phyloP scores from a whole-genome alignment of 108 stramenopile species.

The Pseudonitzschia pungens region DNA sequence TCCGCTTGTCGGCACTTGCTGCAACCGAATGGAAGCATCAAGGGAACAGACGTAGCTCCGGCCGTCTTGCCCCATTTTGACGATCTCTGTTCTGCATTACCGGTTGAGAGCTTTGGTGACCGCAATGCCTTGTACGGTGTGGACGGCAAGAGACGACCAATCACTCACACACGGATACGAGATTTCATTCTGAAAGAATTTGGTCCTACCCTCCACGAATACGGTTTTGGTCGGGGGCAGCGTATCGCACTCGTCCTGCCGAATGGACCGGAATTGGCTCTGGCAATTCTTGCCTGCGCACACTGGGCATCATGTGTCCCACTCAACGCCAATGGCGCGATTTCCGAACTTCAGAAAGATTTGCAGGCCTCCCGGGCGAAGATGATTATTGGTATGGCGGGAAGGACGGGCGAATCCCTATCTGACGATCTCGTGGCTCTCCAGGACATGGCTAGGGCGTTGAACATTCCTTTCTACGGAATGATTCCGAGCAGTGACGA shows the following conservation, averaged over 20 bases:
- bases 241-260: slow-evolving; percentile 54
- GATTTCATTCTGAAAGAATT: slow-evolving; percentile 44
- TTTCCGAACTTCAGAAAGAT: slow-evolving; percentile 44
- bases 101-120: slow-evolving; percentile 28
- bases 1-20: slow-evolving; percentile 40
- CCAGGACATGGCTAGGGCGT: slow-evolving; percentile 33
- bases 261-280: slow-evolving; percentile 58
- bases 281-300: slow-evolving; percentile 40
- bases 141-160: slow-evolving; percentile 22
- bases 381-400: slow-evolving; percentile 38
- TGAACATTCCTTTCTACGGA: slow-evolving; percentile 43
- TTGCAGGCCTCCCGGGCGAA: slow-evolving; percentile 21
- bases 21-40: slow-evolving; percentile 54
- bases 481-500: slow-evolving; percentile 30
- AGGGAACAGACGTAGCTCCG: slow-evolving; percentile 43
- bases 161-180: slow-evolving; percentile 42
- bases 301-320: slow-evolving; percentile 58
- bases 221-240: slow-evolving; percentile 45
- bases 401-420: not conserved
- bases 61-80: slow-evolving; percentile 50
- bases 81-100: slow-evolving; percentile 46
- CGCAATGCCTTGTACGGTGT: slow-evolving; percentile 31
- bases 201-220: slow-evolving; percentile 40
- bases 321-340: slow-evolving; percentile 46
- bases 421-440: not conserved